Percentiles rank a stretch among this genome's conserved stretches.
These are phyloP conservation scores for Trichomonascus vanleenenianus DNA, from an alignment of 805 yeast species.

Conservation along the genomic window DNA sequence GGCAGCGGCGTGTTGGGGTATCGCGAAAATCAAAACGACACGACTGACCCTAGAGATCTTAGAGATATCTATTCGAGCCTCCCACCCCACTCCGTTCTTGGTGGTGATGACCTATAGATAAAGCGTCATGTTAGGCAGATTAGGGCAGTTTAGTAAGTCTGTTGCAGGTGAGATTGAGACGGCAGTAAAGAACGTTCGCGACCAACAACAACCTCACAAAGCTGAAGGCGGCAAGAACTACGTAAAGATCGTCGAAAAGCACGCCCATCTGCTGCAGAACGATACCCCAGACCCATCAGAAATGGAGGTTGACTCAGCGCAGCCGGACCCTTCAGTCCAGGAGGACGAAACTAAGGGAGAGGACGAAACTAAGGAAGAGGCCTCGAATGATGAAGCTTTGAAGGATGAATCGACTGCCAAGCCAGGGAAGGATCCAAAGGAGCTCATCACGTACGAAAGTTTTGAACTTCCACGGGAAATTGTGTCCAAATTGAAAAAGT, in stretches of 20 bases:
- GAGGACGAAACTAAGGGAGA: background rate
- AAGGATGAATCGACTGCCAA: background rate
- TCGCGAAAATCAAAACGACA: too few species aligned
- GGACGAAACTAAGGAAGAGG: background rate
- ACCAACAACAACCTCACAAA: slow-evolving; percentile 8
- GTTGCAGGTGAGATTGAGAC: slow-evolving; percentile 52
- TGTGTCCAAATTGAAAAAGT: slow-evolving; percentile 59
- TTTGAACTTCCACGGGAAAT: slow-evolving; percentile 46
- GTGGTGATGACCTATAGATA: background rate
- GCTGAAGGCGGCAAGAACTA: slow-evolving; percentile 1
- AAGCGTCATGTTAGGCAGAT: slow-evolving; percentile 46
- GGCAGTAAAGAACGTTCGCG: slow-evolving; percentile 23
- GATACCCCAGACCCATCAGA: slow-evolving; percentile 17
- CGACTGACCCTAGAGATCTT: background rate
- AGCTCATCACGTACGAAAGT: background rate
- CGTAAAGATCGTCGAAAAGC: slow-evolving; percentile 9
- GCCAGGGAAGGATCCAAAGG: background rate
- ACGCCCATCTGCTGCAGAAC: slow-evolving; percentile 10
- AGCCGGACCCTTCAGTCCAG: background rate
- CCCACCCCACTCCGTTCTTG: too few species aligned
- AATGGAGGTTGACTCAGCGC: slow-evolving; percentile 12
- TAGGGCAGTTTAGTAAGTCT: slow-evolving; percentile 57
- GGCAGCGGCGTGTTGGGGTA: too few species aligned
- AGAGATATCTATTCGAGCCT: background rate
- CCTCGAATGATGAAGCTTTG: background rate